phyloP scores from a whole-genome alignment of 2,329 filamentous ascomycete genomes.

The Alternaria burnsii region DNA sequence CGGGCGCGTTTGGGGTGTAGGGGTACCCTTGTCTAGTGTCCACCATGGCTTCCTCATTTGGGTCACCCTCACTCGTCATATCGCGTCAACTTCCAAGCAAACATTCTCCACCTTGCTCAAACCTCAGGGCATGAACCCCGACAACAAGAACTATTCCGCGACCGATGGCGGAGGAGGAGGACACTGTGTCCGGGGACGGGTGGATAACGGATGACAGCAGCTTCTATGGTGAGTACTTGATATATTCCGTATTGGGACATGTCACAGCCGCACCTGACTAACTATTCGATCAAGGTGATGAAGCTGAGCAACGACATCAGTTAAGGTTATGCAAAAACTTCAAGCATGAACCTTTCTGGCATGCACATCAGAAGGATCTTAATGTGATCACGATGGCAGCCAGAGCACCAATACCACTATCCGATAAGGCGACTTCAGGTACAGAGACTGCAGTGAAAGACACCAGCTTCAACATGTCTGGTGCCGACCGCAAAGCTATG shows the following conservation, averaged over 20 bases:
- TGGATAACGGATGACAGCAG: conserved; percentile 55
- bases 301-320: conserved; percentile 38
- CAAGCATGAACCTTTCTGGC: conserved; percentile 30
- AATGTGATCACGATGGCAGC: conserved; percentile 31
- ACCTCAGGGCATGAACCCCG: conserved; percentile 12
- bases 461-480: conserved; percentile 11
- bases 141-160: background rate
- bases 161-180: conserved; percentile 38
- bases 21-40: conserved; percentile 16
- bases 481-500: conserved; percentile 22
- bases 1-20: conserved; percentile 34
- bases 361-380: conserved; percentile 29
- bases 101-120: conserved; percentile 1
- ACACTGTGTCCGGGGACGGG: conserved; percentile 41
- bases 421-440: conserved; percentile 1
- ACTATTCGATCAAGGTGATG: conserved; percentile 36
- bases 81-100: conserved; percentile 7
- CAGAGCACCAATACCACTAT: conserved; percentile 3
- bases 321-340: conserved; percentile 24
- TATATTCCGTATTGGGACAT: background rate
- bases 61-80: conserved; percentile 21
- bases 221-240: conserved; percentile 53
- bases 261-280: conserved; percentile 1
- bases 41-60: conserved; percentile 21
- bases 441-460: conserved; percentile 5